phyloP scores from a whole-genome alignment of 83 land plant species.

The Picea engelmannii region DNA sequence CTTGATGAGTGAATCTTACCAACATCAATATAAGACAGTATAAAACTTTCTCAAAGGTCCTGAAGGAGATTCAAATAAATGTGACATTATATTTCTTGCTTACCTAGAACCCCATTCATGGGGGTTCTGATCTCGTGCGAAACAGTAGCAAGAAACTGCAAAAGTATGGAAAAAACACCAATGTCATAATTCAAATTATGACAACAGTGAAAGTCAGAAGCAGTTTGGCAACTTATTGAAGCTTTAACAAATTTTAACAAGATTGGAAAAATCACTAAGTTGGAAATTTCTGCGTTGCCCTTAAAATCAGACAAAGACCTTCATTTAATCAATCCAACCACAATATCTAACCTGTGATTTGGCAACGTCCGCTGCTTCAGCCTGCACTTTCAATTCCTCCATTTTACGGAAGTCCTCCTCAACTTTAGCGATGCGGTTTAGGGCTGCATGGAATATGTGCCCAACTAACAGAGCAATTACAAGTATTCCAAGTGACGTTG shows the following conservation, averaged over 20 bases:
- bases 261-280: no score
- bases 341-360: slow-evolving; percentile 82
- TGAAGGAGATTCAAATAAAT: not conserved
- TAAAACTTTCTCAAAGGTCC: not conserved
- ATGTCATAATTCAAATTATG: not conserved
- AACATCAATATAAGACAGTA: not conserved
- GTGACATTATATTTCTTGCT: slow-evolving; percentile 6
- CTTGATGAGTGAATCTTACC: not conserved
- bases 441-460: slow-evolving; percentile 75
- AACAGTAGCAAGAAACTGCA: slow-evolving; percentile 92
- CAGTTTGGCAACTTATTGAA: not conserved
- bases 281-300: no score
- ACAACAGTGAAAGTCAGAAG: not conserved
- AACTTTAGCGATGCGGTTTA: slow-evolving; percentile 77
- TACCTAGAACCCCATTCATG: slow-evolving; percentile 94
- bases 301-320: slow-evolving; percentile 1
- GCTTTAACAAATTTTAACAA: not conserved
- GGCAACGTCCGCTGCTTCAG: slow-evolving; percentile 93
- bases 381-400: slow-evolving; percentile 78
- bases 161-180: not conserved
- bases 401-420: slow-evolving; percentile 85
- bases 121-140: slow-evolving; percentile 96
- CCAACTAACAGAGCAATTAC: slow-evolving; percentile 69
- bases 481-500: slow-evolving; percentile 58
- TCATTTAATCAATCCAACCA: not conserved